Evolutionary conservation across 441 rosid species (phyloP), one percentile per base, ranked within the genome.

Genomic region (Melastoma candidum): DNA sequence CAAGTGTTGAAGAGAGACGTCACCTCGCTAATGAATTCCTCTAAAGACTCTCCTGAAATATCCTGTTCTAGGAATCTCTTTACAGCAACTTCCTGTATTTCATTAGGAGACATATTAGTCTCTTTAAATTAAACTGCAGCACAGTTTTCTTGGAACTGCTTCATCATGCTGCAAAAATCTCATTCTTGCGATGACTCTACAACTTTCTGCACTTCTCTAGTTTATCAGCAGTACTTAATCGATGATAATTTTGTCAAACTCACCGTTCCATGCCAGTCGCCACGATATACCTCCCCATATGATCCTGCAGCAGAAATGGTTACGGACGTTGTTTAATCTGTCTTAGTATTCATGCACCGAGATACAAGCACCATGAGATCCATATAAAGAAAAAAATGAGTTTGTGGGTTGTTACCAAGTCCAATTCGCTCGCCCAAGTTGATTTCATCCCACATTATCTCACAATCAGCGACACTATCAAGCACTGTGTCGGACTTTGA

Each of bases 181-280:
- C 8, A 36, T 9, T 36, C 41, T 36, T 36, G 41, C 7, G 7
- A 36, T 4, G 41, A 9, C 8, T 36, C 41, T 36, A 36, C 41
- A 36, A 36, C 41, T 36, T 36, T 36, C 41, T 9, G 41, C 8
- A 9, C 6, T 36, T 36, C 8, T 36, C 7, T 4, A 9, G 41
- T 36, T 4, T 9, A 9, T 36, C 41, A 36, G 41, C 41, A 36
- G 41, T 3, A 36, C n/a, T 39, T 3, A 26, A 52, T 52, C 4
- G 45, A 12, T 9, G 43, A 52, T 24, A 4, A 12, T 52, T 36
- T 36, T 44, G 54, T 64, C 57, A 56, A 62, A 82, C 98, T 78
- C 76, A 92, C 98, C 51, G 98, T 92, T 68, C 92, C 96, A 58
- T 81, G 93, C 98, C 96, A 87, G 41, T 85, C 95, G 67, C 95